A percentile compares a stretch with the other conserved stretches of the same genome.
These are phyloP conservation scores for Cystobasidium pallidum DNA, from an alignment of 1,284 basidiomycete genomes.

Conservation along the genomic window DNA sequence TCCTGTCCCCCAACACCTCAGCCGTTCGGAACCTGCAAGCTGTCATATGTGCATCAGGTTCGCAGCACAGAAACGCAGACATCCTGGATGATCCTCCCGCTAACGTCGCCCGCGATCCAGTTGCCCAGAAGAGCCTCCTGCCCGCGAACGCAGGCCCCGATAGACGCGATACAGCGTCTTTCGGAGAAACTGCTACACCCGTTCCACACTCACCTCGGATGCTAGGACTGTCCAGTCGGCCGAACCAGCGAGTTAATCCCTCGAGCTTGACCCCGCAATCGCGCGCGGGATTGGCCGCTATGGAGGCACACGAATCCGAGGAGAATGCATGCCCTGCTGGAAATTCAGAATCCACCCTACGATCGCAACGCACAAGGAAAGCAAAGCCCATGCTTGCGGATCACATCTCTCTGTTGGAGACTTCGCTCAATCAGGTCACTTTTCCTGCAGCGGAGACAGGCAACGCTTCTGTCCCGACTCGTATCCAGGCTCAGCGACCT, in stretches of 20 bases:
- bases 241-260: slow-evolving; percentile 20
- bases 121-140: not conserved
- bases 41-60: not conserved
- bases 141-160: not conserved
- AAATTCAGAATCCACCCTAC: no score
- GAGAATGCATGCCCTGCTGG: no score
- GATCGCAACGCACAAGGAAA: no score
- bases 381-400: not conserved
- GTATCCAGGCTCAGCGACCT: not conserved
- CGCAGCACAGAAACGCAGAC: not conserved
- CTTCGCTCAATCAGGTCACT: not conserved
- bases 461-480: not conserved
- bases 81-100: not conserved
- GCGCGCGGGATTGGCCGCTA: not conserved
- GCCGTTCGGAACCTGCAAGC: not conserved
- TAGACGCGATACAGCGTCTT: not conserved
- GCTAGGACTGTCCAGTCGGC: not conserved
- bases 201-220: not conserved
- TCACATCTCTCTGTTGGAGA: not conserved
- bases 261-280: not conserved
- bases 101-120: not conserved
- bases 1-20: not conserved
- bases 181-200: not conserved
- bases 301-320: no score
- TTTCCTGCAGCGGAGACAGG: not conserved